Conservation (phyloP, 805 yeast genomes). For the Candida taoyuanica region DNA sequence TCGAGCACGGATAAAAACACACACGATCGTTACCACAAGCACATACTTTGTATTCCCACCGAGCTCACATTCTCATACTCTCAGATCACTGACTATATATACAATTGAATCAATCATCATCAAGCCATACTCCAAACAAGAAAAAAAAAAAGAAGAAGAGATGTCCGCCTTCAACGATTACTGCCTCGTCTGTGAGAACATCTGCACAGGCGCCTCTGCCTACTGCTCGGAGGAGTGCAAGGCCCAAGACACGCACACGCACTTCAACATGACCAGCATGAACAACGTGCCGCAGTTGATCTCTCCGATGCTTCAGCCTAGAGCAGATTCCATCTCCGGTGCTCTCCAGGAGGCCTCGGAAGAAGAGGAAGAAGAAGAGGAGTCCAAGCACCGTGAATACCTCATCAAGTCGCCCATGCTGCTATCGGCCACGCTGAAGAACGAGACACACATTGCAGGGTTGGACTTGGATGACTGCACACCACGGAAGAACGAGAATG, state of each 20-base stretch:
- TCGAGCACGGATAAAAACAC: no score
- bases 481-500: constrained; percentile 15
- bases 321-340: constrained; percentile 23
- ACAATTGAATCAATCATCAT: no score
- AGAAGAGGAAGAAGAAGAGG: constrained; percentile 18
- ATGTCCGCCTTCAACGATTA: constrained; percentile 45
- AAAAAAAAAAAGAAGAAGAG: no score
- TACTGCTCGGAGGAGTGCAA: constrained; percentile 46
- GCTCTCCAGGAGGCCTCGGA: constrained; percentile 10
- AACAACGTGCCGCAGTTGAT: constrained; percentile 28
- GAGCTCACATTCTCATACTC: no score
- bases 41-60: no score
- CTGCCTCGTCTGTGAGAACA: constrained; percentile 55
- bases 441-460: constrained; percentile 20
- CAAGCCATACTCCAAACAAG: no score
- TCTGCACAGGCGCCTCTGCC: constrained; percentile 38
- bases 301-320: constrained; percentile 28
- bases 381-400: constrained; percentile 21
- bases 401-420: constrained; percentile 27
- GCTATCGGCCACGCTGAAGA: constrained; percentile 21
- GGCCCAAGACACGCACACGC: constrained; percentile 26
- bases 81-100: no score
- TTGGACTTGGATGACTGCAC: constrained; percentile 21
- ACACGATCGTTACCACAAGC: no score
- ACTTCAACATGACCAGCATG: constrained; percentile 24